Conservation (phyloP, 192 early-diverging fungal species). For the Linnemannia schmuckeri region DNA sequence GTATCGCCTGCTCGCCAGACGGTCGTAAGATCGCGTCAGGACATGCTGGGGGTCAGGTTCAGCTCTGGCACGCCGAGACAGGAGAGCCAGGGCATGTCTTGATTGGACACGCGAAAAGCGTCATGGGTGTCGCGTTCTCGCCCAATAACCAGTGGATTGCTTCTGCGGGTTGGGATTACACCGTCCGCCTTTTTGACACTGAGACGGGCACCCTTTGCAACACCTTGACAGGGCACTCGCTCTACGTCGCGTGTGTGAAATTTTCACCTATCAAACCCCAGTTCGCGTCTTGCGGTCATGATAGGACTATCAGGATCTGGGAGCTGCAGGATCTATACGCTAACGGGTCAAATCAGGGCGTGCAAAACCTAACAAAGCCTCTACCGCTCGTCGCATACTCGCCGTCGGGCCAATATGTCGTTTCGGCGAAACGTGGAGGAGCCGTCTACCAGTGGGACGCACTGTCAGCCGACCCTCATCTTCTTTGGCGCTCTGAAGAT, state of each 20-base stretch:
- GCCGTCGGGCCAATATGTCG: not conserved
- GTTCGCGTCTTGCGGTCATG: not conserved
- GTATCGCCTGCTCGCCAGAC: not conserved
- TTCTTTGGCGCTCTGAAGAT: not conserved
- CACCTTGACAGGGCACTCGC: not conserved
- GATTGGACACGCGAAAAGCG: not conserved
- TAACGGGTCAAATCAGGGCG: not conserved
- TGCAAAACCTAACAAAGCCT: not conserved
- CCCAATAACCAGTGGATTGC: slow-evolving; percentile 8
- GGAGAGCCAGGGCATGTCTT: not conserved
- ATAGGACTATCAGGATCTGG: slow-evolving; percentile 1
- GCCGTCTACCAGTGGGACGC: not conserved
- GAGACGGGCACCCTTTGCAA: not conserved
- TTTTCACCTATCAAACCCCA: not conserved
- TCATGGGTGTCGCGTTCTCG: not conserved
- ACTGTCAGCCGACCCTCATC: not conserved
- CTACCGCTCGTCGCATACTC: not conserved
- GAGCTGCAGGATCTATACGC: not conserved
- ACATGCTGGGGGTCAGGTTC: not conserved
- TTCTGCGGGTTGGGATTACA: not conserved
- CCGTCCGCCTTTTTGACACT: not conserved
- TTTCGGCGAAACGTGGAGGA: not conserved
- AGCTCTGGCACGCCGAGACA: not conserved
- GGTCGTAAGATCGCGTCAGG: not conserved
- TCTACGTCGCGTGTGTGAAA: not conserved